These are phyloP conservation scores for Stromatinia cepivora DNA, from an alignment of 2,329 filamentous ascomycete genomes.

Conservation along the genomic window DNA sequence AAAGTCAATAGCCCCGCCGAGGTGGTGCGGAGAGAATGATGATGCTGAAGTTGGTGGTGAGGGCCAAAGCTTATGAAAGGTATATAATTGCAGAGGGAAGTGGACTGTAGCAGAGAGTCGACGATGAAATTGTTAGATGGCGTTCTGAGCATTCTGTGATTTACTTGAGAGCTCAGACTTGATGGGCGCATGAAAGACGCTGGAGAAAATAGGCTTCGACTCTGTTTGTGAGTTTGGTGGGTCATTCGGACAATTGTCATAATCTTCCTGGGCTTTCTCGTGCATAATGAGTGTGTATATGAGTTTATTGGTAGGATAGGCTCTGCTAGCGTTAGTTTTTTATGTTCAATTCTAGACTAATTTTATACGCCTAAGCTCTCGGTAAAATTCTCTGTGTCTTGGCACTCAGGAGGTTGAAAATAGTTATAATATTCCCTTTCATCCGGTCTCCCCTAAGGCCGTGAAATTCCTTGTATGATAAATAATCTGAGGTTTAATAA, in stretches of 20 bases:
- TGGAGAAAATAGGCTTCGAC: background rate
- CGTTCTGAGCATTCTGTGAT: background rate
- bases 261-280: background rate
- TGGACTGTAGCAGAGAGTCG: background rate
- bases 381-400: background rate
- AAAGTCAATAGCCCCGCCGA: background rate
- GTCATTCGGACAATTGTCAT: background rate
- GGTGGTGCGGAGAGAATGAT: background rate
- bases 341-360: background rate
- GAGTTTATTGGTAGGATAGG: background rate
- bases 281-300: background rate
- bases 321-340: background rate
- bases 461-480: conserved; percentile 32
- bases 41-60: background rate
- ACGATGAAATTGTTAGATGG: background rate
- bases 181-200: background rate
- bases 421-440: background rate
- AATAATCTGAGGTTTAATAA: conserved; percentile 30
- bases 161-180: background rate
- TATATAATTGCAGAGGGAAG: background rate
- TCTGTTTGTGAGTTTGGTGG: background rate
- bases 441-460: conserved; percentile 27
- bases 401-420: background rate
- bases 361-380: background rate
- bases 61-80: background rate